Base-by-base conservation (phyloP, 345 rosid genomes). In the Ailanthus altissimus region DNA sequence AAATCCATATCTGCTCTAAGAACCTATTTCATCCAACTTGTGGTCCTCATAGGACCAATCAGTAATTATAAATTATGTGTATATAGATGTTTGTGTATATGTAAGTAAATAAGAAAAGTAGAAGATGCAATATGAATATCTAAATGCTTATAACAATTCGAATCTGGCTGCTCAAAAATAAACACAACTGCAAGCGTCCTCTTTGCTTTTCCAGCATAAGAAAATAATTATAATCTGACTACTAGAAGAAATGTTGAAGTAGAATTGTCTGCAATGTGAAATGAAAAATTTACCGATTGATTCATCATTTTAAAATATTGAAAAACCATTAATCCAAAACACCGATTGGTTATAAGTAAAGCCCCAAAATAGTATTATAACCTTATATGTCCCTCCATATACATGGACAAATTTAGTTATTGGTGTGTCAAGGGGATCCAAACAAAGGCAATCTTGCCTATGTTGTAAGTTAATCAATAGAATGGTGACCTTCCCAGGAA, bases 11-110 rank as follows among this genome's bases (percentile, higher is more conserved):
- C 25, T 15, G 43, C 67, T 13, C 69, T 25, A 73, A 21, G 43
- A 59, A 45, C 36, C 23, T 20, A 36, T 49, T 59, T 61, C 51
- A 50, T 78, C 51, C 50, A 8, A 79, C 75, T 54, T 77, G 73
- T 42, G 83, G 82, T 36, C 54, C 56, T 70, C 25, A 75, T 36
- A 79, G 58, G 46, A 69, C 54, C 49, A 59, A 73, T 56, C 28
- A 75, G 56, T 54, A 6, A 43, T 65, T 70, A 78, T 32, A 63
- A 77, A 65, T 26, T 49, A 40, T 5, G 10, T 10, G 14, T n/a
- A 46, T 49, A 69, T 11, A 28, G n/a, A 14, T 11, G 21, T n/a
- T 4, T 1, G 5, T 5, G 28, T 66, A 38, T 64, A 51, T 32
- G 21, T 32, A 49, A 14, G 42, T 57, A 60, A 68, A 50, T 80